Evolutionary conservation across 208 protist species (phyloP), one percentile per base, ranked within the genome.

Genomic region (Naegleria gruberi): DNA sequence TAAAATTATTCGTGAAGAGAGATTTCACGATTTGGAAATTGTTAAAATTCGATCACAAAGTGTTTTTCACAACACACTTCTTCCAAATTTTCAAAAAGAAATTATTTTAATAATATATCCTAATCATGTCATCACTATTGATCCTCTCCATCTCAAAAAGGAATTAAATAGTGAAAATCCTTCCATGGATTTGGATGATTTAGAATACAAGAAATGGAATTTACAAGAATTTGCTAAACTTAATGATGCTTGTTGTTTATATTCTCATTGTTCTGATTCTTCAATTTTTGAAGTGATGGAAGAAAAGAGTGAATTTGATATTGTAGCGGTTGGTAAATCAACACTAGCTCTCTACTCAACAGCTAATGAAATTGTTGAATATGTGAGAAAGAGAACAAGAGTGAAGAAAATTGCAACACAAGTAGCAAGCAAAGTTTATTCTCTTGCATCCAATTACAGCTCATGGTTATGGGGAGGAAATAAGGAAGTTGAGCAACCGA

Each of bases 41-140:
- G 12, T 84, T 17, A 84, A 84, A 84, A 44, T 84, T 40, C 42
- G 44, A 84, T 46, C n/a, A 44, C 41, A 84, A 84, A 40, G 10
- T 30, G 15, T 40, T 44, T 45, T 84, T 84, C 81, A 84, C 10
- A 34, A 84, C 40, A 84, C 3, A 17, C 30, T 26, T 40, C 30
- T 84, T n/a, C 37, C 30, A 45, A 45, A 44, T 84, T 34, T 45
- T 43, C 81, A 84, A 23, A 26, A 45, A 4, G 81, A 84, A 43
- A 45, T 26, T 46, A 84, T 84, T 84, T 30, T 84, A 45, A 26
- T 84, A 30, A 84, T 84, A 45, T 84, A 84, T 84, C 44, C 37
- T 6, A 84, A 42, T n/a, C 17, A 17, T 40, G 8, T 84, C 5
- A 17, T 45, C 0, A 84, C 17, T 46, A 84, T 84, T 40, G 81